Percentiles rank a stretch among this genome's conserved stretches.
phyloP scores from a whole-genome alignment of 2,329 filamentous ascomycete genomes.

The Aspergillus thermomutatus region DNA sequence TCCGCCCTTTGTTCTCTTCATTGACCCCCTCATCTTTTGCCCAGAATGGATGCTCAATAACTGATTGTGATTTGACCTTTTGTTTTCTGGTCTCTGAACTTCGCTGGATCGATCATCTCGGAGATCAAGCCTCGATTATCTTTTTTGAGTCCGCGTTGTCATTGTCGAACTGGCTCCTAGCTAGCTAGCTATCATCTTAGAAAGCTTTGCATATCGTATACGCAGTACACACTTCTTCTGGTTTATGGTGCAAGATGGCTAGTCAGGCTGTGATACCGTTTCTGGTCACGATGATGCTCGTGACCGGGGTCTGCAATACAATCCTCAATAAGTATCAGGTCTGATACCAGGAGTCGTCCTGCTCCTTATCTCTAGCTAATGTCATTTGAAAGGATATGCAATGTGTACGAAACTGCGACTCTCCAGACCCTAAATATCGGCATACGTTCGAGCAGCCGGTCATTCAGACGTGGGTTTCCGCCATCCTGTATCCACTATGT shows the following conservation, averaged over 20 bases:
- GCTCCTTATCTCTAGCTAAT: background rate
- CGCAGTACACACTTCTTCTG: background rate
- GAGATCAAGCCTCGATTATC: background rate
- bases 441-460: slow-evolving; percentile 89
- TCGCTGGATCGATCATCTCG: background rate
- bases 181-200: background rate
- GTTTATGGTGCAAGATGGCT: slow-evolving; percentile 55
- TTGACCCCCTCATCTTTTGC: background rate
- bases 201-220: background rate
- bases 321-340: slow-evolving; percentile 96
- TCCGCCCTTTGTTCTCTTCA: background rate
- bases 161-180: background rate
- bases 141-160: background rate
- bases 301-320: slow-evolving; percentile 95
- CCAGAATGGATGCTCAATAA: slow-evolving; percentile 14
- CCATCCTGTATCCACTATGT: background rate
- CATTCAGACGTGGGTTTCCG: slow-evolving; percentile 67
- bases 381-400: slow-evolving; percentile 70
- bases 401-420: slow-evolving; percentile 87
- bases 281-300: slow-evolving; percentile 91
- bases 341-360: slow-evolving; percentile 21
- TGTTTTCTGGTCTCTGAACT: background rate
- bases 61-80: background rate
- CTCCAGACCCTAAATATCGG: slow-evolving; percentile 62
- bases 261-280: slow-evolving; percentile 71